Base-by-base conservation (phyloP, 179 eudicot genomes). In the Dionaea muscipula region DNA sequence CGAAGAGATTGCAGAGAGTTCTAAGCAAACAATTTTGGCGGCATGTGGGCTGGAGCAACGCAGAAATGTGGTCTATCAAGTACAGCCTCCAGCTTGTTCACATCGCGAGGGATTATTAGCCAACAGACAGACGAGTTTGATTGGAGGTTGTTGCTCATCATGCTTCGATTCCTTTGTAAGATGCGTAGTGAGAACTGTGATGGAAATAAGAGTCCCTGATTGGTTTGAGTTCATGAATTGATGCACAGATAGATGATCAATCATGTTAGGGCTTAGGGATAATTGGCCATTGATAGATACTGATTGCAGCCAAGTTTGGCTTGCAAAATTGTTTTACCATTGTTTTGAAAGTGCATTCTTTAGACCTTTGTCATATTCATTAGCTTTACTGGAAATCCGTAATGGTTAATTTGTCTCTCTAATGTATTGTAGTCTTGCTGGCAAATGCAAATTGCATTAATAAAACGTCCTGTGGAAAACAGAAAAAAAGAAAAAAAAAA, bases 151-250 rank as follows among this genome's bases (percentile, higher is more conserved):
- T 59, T 81, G 83, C 81, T 53, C 65, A 48, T 53, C 71, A 62
- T 81, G 80, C 69, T 71, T 81, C 43, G 69, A 75, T 71, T 47
- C 22, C 35, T 79, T 79, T 41, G 83, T 70, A 40, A 61, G 57
- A 65, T 65, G 61, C 48, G 70, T 64, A 53, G 83, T 77, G 56
- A 72, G 62, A 47, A 69, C 57, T 48, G 60, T 75, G 28, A 60
- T 57, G 56, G 63, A 60, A 57, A 53, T 37, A 47, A 27, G 43
- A 61, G 55, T 56, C 38, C 67, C 75, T 54, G 65, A 58, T 20
- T 57, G 55, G 70, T 56, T 57, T 40, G 52, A 54, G 31, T 28
- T 58, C 56, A 71, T 72, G 62, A 61, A 67, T 51, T 74, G 67
- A 75, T 70, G 55, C 53, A 18, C 39, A 39, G 37, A 49, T 11